These are phyloP conservation scores for Colletotrichum trifolii DNA, from an alignment of 2,329 filamentous ascomycete species.

Conservation along the genomic window DNA sequence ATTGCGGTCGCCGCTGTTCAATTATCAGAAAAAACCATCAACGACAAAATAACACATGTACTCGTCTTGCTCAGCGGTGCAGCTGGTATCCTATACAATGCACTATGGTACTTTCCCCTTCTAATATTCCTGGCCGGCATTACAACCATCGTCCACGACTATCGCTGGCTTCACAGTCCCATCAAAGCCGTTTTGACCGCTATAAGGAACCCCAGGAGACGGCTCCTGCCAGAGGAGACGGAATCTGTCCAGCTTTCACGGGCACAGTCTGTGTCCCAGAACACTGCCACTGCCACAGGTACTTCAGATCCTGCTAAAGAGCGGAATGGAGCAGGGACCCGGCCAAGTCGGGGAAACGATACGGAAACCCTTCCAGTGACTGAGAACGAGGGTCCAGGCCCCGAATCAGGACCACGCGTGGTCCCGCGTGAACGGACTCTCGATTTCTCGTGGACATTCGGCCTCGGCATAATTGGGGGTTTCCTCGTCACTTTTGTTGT, in stretches of 20 bases:
- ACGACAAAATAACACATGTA: conserved; percentile 67
- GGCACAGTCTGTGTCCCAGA: too few species aligned
- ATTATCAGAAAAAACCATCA: conserved; percentile 72
- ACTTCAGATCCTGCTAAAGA: too few species aligned
- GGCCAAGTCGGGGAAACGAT: too few species aligned
- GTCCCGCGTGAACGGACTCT: conserved; percentile 43
- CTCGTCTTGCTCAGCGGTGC: conserved; percentile 69
- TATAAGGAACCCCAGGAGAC: neutral
- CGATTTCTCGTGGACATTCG: conserved; percentile 51
- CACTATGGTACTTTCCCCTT: conserved; percentile 76
- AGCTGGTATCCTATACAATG: conserved; percentile 73
- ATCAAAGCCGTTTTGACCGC: conserved; percentile 36
- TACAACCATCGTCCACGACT: conserved; percentile 64
- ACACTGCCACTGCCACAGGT: too few species aligned
- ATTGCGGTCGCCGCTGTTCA: conserved; percentile 74
- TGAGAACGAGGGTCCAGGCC: neutral
- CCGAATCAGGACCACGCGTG: conserved; percentile 41
- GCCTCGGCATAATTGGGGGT: conserved; percentile 47
- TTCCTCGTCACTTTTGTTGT: conserved; percentile 66
- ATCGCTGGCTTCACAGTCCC: conserved; percentile 55
- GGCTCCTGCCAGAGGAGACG: neutral
- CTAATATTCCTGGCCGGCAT: conserved; percentile 66
- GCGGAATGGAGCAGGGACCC: too few species aligned
- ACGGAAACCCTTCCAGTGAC: neutral
- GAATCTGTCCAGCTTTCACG: neutral